Evolutionary conservation across 2,329 filamentous ascomycete species (phyloP).

Genomic region (Colletotrichum sansevieriae): DNA sequence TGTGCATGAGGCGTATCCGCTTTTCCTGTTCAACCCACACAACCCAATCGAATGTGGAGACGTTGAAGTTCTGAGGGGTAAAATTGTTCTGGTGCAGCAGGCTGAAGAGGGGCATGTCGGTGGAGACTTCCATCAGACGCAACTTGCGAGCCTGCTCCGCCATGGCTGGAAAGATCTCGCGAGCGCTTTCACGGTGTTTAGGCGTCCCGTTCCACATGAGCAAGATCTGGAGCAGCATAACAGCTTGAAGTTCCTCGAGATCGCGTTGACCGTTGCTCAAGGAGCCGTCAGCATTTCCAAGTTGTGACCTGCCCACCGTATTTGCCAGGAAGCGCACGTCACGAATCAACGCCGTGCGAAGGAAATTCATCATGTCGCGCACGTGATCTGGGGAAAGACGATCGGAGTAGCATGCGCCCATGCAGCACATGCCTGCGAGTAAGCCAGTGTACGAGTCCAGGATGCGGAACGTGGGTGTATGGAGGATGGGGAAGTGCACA

Average conservation of each 20-base stretch:
- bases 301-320: constrained; percentile 44
- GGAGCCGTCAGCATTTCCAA: constrained; percentile 6
- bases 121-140: constrained; percentile 67
- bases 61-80: constrained; percentile 58
- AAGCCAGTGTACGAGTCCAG: constrained; percentile 75
- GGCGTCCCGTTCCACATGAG: constrained; percentile 79
- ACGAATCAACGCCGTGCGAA: constrained; percentile 69
- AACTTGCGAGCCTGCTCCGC: constrained; percentile 69
- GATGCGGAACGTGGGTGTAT: constrained; percentile 78
- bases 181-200: constrained; percentile 73
- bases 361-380: constrained; percentile 75
- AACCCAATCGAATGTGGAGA: constrained; percentile 72
- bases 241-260: constrained; percentile 76
- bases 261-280: constrained; percentile 49
- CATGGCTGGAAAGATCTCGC: constrained; percentile 69
- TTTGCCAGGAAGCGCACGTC: constrained; percentile 64
- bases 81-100: constrained; percentile 71
- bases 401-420: constrained; percentile 81
- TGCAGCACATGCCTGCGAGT: constrained; percentile 77
- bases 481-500: constrained; percentile 79
- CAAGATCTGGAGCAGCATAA: constrained; percentile 72
- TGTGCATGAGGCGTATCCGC: constrained; percentile 73
- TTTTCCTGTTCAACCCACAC: constrained; percentile 80
- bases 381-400: constrained; percentile 70
- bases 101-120: constrained; percentile 65